Conservation (phyloP, 345 rosid species). For the Populus davidiana region DNA sequence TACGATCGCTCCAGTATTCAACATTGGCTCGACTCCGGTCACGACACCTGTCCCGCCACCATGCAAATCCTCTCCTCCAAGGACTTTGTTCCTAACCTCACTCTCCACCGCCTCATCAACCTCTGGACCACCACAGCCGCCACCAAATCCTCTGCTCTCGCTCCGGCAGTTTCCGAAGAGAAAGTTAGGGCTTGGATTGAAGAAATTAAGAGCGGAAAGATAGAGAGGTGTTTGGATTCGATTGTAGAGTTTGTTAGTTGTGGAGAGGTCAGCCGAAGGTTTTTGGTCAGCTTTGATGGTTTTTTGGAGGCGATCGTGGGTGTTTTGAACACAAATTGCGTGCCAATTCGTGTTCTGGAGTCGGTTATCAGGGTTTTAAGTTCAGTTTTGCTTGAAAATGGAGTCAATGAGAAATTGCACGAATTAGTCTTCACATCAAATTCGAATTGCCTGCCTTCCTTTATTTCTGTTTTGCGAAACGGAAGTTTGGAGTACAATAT, state of each 20-base stretch:
- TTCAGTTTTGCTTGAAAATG: conserved; percentile 13
- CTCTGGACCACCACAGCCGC: conserved; percentile 8
- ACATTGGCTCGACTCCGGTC: conserved; percentile 29
- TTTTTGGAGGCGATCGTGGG: conserved; percentile 14
- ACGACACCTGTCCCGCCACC: conserved; percentile 33
- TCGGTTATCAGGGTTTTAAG: conserved; percentile 13
- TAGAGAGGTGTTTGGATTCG: conserved; percentile 9
- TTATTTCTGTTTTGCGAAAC: conserved; percentile 3
- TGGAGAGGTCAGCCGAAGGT: conserved; percentile 9
- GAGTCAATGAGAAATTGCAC: conserved; percentile 11
- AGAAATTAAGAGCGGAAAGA: neutral
- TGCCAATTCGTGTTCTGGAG: conserved; percentile 1
- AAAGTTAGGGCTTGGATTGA: conserved; percentile 16
- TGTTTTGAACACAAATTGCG: neutral
- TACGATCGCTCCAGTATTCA: conserved; percentile 34
- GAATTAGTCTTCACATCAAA: conserved; percentile 1
- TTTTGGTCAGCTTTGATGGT: conserved; percentile 6
- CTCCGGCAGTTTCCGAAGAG: neutral
- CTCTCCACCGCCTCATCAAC: conserved; percentile 26
- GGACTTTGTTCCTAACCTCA: conserved; percentile 28
- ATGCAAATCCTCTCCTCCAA: conserved; percentile 29
- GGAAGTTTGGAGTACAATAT: conserved; percentile 9
- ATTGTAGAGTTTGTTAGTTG: conserved; percentile 8
- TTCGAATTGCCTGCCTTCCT: neutral
- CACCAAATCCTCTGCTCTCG: conserved; percentile 4